Base-by-base conservation (phyloP, 805 yeast genomes). In the Priceomyces fermenticarens region DNA sequence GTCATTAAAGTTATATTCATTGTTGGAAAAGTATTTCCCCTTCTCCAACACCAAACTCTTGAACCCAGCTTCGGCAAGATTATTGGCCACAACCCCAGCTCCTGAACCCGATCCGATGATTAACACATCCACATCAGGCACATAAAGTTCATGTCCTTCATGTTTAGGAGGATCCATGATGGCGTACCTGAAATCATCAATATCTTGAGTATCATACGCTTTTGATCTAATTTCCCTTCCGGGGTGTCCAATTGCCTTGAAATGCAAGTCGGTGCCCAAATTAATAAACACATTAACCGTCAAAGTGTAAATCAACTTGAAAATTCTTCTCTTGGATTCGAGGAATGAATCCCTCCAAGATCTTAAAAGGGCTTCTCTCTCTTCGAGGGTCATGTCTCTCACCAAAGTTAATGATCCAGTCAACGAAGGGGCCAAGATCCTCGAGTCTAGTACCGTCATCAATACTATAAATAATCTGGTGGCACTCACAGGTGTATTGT, bases 21-120 rank as follows among this genome's bases (percentile, higher is more conserved):
- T 41, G 7, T 58, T 62, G 23, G 55, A 54, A 38, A 53, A 66
- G 46, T 74, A 73, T 42, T 59, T 58, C 2, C 81, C 82, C 53
- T 76, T 77, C 51, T 78, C 83, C 4, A 78, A 44, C 1, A 78
- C 72, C 29, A 78, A 57, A 16, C 70, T 69, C 23, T 54, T 60
- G 50, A 51, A 61, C 10, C 81, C 81, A 28, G 60, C 62, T 5
- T 60, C 54, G 1, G 73, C 55, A 31, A 77, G 63, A 1, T 73
- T 63, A 35, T 68, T 67, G 3, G 79, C 81, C 0, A 65, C 73
- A 0, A 76, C 81, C 5, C 80, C 79, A 1, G 78, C 77, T 4
- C 80, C 76, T 10, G 73, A 54, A 1, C 83, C 83, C 3, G 78
- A 71, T 3, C 83, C 82, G 30, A 76, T 61, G 30, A 77, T 63